A percentile compares a stretch with the other conserved stretches of the same genome.
These are phyloP conservation scores for Irpex lacteus DNA, from an alignment of 1,284 basidiomycete species.

Conservation along the genomic window DNA sequence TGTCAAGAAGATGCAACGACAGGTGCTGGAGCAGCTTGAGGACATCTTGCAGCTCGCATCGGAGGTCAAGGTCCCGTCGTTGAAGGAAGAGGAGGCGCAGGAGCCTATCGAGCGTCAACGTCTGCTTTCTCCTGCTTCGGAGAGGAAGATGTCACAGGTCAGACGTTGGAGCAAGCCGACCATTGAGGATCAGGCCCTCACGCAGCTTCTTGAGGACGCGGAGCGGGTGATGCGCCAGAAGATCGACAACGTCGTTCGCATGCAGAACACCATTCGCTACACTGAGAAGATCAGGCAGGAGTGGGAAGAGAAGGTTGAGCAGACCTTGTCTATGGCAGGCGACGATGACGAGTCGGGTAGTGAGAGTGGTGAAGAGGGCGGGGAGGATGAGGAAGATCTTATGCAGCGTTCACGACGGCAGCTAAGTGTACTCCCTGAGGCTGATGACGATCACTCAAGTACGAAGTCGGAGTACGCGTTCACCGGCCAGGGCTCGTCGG, in stretches of 20 bases:
- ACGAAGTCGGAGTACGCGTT: slow-evolving; percentile 66
- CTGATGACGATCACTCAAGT: slow-evolving; percentile 53
- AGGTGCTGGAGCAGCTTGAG: slow-evolving; percentile 81
- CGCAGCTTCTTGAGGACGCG: slow-evolving; percentile 81
- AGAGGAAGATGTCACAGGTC: slow-evolving; percentile 79
- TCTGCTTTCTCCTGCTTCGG: slow-evolving; percentile 82
- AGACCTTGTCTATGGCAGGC: slow-evolving; percentile 59
- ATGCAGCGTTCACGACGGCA: slow-evolving; percentile 25
- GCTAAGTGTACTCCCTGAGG: slow-evolving; percentile 17
- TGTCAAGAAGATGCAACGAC: slow-evolving; percentile 79
- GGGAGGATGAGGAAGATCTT: slow-evolving; percentile 21
- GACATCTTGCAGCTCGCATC: slow-evolving; percentile 79
- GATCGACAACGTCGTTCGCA: slow-evolving; percentile 91
- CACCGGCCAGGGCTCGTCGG: slow-evolving; percentile 44
- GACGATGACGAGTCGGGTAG: slow-evolving; percentile 47
- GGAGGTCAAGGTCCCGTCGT: slow-evolving; percentile 85
- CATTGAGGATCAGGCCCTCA: slow-evolving; percentile 84
- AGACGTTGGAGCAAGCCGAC: slow-evolving; percentile 82
- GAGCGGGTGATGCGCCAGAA: slow-evolving; percentile 91
- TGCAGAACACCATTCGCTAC: slow-evolving; percentile 98
- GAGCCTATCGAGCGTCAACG: slow-evolving; percentile 92
- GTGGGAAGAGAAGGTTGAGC: slow-evolving; percentile 89
- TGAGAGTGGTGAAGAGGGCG: slow-evolving; percentile 28
- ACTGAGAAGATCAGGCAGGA: slow-evolving; percentile 97
- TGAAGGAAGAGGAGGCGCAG: slow-evolving; percentile 88